phyloP scores from a whole-genome alignment of 345 rosid species.

The Heritiera fomes region DNA sequence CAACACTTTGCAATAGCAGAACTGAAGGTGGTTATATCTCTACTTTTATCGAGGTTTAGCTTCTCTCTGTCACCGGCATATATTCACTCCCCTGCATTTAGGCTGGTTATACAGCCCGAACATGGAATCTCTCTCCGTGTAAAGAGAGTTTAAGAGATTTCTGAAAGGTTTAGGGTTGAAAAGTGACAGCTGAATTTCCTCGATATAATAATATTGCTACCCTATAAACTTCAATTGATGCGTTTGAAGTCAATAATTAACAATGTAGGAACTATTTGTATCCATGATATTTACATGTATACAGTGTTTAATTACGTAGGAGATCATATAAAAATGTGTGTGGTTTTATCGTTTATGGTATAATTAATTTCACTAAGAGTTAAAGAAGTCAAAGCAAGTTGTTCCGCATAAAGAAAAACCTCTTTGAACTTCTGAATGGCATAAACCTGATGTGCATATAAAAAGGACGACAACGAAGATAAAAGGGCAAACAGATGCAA shows the following conservation, averaged over 20 bases:
- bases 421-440: too few relatives aligned
- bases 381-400: not conserved
- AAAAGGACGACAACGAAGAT: not conserved
- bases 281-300: not conserved
- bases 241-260: not conserved
- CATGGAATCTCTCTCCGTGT: conserved; percentile 29
- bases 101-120: conserved; percentile 36
- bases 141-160: conserved; percentile 21
- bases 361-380: too few relatives aligned
- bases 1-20: conserved; percentile 51
- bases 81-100: conserved; percentile 41
- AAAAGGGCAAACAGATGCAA: not conserved
- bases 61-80: conserved; percentile 44
- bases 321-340: not conserved
- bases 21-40: conserved; percentile 39
- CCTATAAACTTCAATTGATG: not conserved
- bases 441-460: not conserved
- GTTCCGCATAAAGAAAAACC: too few relatives aligned
- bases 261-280: too few relatives aligned
- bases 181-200: not conserved
- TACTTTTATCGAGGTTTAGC: conserved; percentile 37
- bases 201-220: not conserved
- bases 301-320: not conserved
- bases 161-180: not conserved
- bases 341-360: not conserved